Evolutionary conservation across 768 basidiomycete species (phyloP), one percentile per base, ranked within the genome.

Genomic region (Boletus reticulatus): DNA sequence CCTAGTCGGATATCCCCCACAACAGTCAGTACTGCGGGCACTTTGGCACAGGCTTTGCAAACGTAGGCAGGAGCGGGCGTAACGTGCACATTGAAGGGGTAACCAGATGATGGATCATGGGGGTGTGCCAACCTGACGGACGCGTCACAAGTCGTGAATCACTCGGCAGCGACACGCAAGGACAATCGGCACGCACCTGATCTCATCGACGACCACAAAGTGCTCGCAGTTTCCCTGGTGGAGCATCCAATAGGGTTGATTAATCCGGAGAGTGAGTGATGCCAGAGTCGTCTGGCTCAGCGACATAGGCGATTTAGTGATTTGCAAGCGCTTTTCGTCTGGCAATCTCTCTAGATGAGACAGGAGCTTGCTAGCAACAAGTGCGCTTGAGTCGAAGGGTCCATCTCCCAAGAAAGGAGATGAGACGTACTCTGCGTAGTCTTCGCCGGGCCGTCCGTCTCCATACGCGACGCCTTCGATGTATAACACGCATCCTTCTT

Each of bases 191-290:
- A 27, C 32, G 41, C 62, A 83, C 92, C 92, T 79, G 57, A 94
- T 85, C 58, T 88, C 80, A 56, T 90, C 84, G 38, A 93, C 58
- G 20, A 87, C 80, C 20, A 92, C 60, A 66, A 85, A 89, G 64
- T 94, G 92, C 61, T 92, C 89, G 64, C 92, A 94, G 62, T 83
- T 87, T 34, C 91, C 92, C 51, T 80, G 79, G 63, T 94, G 92
- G 17, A 92, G 73, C 52, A 93, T 73, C 84, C 88, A 91, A 60
- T 94, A 93, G 1, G 92, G 92, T 62, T 87, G 78, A 60, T 89
- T 81, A 37, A 90, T 68, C 32, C 85, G 80, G 20, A 92, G 68
- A 4, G 76, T 71, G 22, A 93, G 77, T 1, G 83, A 79, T 1
- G 75, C 69, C 39, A 92, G 72, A 10, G 66, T 52, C 9, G 82